These are phyloP conservation scores for Pyrenula aspistea DNA, from an alignment of 495 filamentous ascomycete genomes.

Conservation along the genomic window DNA sequence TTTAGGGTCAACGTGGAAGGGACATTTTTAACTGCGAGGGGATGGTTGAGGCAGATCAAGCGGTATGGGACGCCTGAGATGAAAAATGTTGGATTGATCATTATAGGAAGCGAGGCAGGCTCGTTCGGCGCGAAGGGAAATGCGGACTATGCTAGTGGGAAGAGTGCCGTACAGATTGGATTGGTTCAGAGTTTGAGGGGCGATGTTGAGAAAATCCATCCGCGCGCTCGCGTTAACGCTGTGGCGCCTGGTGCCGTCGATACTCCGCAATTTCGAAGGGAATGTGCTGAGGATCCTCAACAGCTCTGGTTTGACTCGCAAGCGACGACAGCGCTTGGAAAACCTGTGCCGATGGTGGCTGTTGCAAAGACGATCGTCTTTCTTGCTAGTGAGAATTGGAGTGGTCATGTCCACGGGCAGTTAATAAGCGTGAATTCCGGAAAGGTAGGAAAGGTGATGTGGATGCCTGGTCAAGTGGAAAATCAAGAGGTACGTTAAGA, in stretches of 20 bases:
- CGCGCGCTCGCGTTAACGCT: constrained; percentile 25
- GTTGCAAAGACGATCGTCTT: constrained; percentile 28
- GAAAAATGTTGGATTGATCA: constrained; percentile 24
- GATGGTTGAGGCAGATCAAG: constrained; percentile 12
- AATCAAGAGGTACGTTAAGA: too few species aligned
- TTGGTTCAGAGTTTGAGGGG: constrained; percentile 23
- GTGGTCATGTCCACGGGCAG: constrained; percentile 24
- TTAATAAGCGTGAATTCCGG: constrained; percentile 27
- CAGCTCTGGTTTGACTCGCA: constrained; percentile 24
- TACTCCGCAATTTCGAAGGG: constrained; percentile 21
- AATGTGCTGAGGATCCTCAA: constrained; percentile 20
- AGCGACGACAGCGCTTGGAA: constrained; percentile 22
- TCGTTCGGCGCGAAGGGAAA: constrained; percentile 27
- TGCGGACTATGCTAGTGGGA: constrained; percentile 25
- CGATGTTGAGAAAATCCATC: constrained; percentile 19
- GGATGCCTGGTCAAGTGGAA: constrained; percentile 6
- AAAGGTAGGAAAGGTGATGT: constrained; percentile 28
- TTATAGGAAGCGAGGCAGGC: constrained; percentile 28
- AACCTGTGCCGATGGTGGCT: constrained; percentile 18
- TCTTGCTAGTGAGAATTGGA: constrained; percentile 27
- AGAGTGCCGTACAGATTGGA: constrained; percentile 27
- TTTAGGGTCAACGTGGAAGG: constrained; percentile 27
- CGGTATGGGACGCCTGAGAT: constrained; percentile 3
- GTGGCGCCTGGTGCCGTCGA: constrained; percentile 29
- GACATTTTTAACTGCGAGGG: constrained; percentile 26